A percentile compares a stretch with the other conserved stretches of the same genome.
Evolutionary conservation across 2,329 filamentous ascomycete genomes (phyloP).

Genomic region (Botrytis aclada): DNA sequence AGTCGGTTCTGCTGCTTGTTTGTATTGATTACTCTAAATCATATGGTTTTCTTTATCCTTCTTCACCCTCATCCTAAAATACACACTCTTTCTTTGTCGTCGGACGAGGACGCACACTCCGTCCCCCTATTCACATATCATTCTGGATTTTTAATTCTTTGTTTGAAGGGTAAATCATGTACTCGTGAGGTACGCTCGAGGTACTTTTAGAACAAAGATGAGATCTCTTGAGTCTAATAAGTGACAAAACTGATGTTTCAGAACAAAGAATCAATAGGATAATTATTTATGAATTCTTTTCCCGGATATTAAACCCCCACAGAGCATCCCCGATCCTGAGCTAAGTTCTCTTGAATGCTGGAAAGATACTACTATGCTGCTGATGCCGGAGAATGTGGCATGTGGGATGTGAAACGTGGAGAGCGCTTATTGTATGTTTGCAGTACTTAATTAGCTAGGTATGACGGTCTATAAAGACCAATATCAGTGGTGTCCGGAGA

Average conservation of each 20-base stretch:
- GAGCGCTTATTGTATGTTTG: background rate
- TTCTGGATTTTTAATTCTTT: background rate
- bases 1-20: background rate
- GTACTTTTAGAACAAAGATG: background rate
- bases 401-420: background rate
- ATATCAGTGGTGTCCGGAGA: background rate
- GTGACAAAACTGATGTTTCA: too few species aligned
- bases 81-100: background rate
- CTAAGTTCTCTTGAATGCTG: too few species aligned
- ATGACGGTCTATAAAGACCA: background rate
- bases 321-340: background rate
- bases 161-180: background rate
- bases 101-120: background rate
- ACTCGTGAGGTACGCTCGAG: background rate
- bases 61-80: background rate
- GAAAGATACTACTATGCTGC: background rate
- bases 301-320: background rate
- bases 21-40: background rate
- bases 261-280: background rate
- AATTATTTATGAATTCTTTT: background rate
- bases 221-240: background rate
- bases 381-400: background rate
- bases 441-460: rapidly evolving
- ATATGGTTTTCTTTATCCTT: background rate
- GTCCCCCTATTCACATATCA: too few species aligned